Evolutionary conservation across 2,329 filamentous ascomycete genomes (phyloP).

Genomic region (Claviceps digitariae): DNA sequence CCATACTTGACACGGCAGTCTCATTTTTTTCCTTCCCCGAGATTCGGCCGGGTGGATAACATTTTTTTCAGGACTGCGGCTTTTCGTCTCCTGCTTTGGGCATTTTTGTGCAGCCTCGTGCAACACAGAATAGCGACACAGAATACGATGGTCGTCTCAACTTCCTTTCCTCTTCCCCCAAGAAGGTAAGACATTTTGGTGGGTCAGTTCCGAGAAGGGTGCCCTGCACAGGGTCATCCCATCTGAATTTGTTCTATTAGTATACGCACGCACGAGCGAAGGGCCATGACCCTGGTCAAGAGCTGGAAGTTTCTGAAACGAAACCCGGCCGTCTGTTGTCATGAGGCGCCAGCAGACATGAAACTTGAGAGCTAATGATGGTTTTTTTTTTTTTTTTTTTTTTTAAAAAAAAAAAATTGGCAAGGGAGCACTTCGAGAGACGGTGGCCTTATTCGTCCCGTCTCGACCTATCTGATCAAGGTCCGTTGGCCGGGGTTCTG

Average conservation of each 20-base stretch:
- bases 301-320: conserved; percentile 3
- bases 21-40: too few relatives aligned
- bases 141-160: neutral
- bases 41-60: too few relatives aligned
- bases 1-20: too few relatives aligned
- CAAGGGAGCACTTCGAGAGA: neutral
- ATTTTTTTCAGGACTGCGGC: neutral
- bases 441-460: too few relatives aligned
- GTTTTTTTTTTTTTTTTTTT: neutral
- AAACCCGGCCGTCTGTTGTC: neutral
- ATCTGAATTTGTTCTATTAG: neutral
- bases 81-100: too few relatives aligned
- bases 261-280: neutral
- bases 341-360: neutral
- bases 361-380: neutral
- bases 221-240: neutral
- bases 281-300: conserved; percentile 1
- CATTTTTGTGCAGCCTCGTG: neutral
- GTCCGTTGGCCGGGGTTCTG: neutral
- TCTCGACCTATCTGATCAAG: too few relatives aligned
- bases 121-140: neutral
- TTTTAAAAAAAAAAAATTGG: neutral
- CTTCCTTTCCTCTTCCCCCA: neutral
- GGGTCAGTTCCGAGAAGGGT: neutral
- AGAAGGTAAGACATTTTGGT: conserved; percentile 1